A percentile compares a stretch with the other conserved stretches of the same genome.
Evolutionary conservation across 306 rosid genomes (phyloP).

Genomic region (Sicyos baderoa): DNA sequence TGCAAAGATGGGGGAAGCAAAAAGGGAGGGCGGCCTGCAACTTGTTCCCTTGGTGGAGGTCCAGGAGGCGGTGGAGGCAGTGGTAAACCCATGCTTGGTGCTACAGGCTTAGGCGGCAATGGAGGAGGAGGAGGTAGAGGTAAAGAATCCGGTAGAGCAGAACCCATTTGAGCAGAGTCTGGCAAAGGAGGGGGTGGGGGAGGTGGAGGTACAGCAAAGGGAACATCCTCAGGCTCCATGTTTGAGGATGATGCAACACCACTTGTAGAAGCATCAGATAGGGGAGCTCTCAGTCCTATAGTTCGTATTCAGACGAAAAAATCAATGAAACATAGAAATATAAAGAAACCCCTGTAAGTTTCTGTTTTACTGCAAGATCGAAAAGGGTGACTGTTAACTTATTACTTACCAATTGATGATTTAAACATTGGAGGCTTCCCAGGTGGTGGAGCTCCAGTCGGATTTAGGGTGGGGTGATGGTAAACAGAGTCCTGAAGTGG

Average conservation of each 20-base stretch:
- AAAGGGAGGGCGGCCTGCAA: constrained; percentile 43
- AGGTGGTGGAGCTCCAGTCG: constrained; percentile 99
- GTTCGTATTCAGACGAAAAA: constrained; percentile 27
- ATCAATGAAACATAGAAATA: constrained; percentile 15
- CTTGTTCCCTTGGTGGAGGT: constrained; percentile 68
- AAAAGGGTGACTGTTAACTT: constrained; percentile 22
- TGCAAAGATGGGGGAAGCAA: constrained; percentile 77
- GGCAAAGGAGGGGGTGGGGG: constrained; percentile 64
- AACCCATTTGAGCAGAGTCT: constrained; percentile 33
- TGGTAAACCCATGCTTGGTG: constrained; percentile 44
- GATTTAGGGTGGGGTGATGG: constrained; percentile 75
- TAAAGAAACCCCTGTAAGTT: not conserved
- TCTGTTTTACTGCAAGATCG: constrained; percentile 19
- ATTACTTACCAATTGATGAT: constrained; percentile 73
- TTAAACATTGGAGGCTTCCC: constrained; percentile 98
- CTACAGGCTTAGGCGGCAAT: constrained; percentile 73
- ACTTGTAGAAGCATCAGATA: constrained; percentile 74
- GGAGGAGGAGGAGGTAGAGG: constrained; percentile 99
- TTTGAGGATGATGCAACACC: constrained; percentile 63
- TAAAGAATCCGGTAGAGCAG: constrained; percentile 57
- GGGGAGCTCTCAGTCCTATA: constrained; percentile 92
- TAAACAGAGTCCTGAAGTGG: constrained; percentile 25
- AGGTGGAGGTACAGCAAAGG: constrained; percentile 56
- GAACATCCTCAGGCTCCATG: constrained; percentile 52
- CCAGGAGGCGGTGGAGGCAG: constrained; percentile 99